A percentile compares a stretch with the other conserved stretches of the same genome.
phyloP scores from a whole-genome alignment of 2,329 filamentous ascomycete species.

The Cercospora zeina region DNA sequence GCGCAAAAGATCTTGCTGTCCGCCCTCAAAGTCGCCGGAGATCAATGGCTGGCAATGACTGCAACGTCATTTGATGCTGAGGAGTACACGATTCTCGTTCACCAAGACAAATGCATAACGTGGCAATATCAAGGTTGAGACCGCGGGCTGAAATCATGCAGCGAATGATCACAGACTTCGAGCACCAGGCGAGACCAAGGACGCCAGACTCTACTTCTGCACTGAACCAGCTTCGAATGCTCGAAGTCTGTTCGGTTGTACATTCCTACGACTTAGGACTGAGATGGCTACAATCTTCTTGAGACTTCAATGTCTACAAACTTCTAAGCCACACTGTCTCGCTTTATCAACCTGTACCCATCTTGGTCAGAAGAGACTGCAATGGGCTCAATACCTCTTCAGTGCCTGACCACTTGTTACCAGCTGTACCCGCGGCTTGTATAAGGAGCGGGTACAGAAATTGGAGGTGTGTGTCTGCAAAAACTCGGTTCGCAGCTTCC shows the following conservation, averaged over 20 bases:
- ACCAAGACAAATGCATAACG: slow-evolving; percentile 30
- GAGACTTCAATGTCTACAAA: not conserved
- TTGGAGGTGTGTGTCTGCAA: slow-evolving; percentile 69
- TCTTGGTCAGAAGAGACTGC: slow-evolving; percentile 44
- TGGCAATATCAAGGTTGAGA: slow-evolving; percentile 42
- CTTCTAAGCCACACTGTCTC: not conserved
- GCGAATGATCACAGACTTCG: not conserved
- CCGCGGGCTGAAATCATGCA: not conserved
- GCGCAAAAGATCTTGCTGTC: slow-evolving; percentile 36
- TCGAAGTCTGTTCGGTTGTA: not conserved
- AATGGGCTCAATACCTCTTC: slow-evolving; percentile 52
- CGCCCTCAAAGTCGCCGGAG: slow-evolving; percentile 31
- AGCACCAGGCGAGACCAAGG: not conserved
- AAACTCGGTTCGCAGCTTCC: slow-evolving; percentile 12
- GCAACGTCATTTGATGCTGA: slow-evolving; percentile 37
- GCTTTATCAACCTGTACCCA: slow-evolving; percentile 1
- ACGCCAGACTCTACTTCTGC: not conserved
- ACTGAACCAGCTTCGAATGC: not conserved
- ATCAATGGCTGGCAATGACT: slow-evolving; percentile 39
- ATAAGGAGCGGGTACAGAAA: slow-evolving; percentile 77
- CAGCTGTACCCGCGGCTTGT: slow-evolving; percentile 62
- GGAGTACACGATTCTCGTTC: slow-evolving; percentile 37
- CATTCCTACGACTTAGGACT: not conserved
- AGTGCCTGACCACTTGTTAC: slow-evolving; percentile 58
- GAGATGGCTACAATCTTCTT: not conserved